These are phyloP conservation scores for Rhododendron vialii DNA, from an alignment of 148 eudicot genomes.

Conservation along the genomic window DNA sequence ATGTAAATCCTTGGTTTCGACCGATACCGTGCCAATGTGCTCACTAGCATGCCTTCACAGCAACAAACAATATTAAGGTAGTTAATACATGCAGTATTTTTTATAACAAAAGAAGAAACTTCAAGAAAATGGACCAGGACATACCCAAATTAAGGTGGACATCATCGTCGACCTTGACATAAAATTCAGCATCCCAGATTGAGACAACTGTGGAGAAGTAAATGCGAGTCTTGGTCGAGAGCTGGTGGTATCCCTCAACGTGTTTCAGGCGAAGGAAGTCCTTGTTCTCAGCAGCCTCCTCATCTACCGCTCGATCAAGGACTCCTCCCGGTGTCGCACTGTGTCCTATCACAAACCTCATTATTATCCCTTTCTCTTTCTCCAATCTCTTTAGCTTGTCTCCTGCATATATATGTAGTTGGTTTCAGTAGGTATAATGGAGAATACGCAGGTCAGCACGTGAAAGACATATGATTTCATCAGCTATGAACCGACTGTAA, in stretches of 20 bases:
- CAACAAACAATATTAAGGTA: not conserved
- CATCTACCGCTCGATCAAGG: constrained; percentile 61
- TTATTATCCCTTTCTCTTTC: constrained; percentile 72
- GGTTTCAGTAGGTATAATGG: not conserved
- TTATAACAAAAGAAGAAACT: not conserved
- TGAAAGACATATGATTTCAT: not conserved
- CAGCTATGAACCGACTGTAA: not conserved
- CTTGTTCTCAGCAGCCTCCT: constrained; percentile 48
- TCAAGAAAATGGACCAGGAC: not conserved
- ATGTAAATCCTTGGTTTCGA: constrained; percentile 72
- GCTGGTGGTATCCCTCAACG: constrained; percentile 85
- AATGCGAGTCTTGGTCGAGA: constrained; percentile 75
- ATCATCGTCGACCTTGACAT: constrained; percentile 87
- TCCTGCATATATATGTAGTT: constrained; percentile 27
- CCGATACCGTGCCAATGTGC: constrained; percentile 49
- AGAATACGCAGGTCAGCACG: not conserved
- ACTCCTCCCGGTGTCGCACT: constrained; percentile 63
- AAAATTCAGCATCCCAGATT: constrained; percentile 84
- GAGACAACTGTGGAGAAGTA: constrained; percentile 68
- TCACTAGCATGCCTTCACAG: constrained; percentile 50
- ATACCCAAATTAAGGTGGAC: constrained; percentile 82
- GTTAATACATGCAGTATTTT: not conserved
- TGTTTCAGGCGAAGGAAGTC: constrained; percentile 74
- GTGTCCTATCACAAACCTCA: constrained; percentile 74
- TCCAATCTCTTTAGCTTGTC: constrained; percentile 53